These are phyloP conservation scores for Collariella sp. DNA, from an alignment of 495 filamentous ascomycete genomes.

Conservation along the genomic window DNA sequence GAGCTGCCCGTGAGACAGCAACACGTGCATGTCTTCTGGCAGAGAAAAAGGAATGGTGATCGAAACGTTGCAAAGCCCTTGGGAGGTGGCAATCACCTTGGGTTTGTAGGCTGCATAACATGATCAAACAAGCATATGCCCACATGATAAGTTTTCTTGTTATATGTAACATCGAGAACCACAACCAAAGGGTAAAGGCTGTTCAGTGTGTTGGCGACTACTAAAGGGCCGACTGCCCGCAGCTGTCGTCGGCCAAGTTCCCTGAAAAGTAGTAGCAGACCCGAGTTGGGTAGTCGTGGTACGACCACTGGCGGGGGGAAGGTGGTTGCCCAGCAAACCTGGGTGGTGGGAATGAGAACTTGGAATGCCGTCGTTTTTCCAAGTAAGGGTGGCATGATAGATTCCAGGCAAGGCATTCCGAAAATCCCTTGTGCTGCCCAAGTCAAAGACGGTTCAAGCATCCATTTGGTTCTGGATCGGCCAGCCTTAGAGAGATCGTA, in stretches of 20 bases:
- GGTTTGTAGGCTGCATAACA: background rate
- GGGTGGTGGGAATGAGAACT: too few species aligned
- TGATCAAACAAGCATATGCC: background rate
- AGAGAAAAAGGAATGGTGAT: background rate
- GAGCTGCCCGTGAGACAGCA: background rate
- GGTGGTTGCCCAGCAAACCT: too few species aligned
- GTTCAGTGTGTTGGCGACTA: background rate
- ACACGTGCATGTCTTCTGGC: constrained; percentile 1
- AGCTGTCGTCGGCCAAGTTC: background rate
- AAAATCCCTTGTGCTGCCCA: too few species aligned
- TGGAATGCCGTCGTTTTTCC: background rate
- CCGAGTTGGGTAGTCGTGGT: background rate
- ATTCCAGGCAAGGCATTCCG: too few species aligned
- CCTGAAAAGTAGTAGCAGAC: background rate
- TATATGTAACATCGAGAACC: constrained; percentile 1
- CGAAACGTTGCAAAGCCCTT: background rate
- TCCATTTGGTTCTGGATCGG: too few species aligned
- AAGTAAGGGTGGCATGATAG: too few species aligned
- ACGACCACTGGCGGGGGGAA: too few species aligned
- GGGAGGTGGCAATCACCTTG: background rate
- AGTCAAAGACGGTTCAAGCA: too few species aligned
- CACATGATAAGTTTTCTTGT: background rate
- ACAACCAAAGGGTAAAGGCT: background rate
- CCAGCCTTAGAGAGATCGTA: too few species aligned
- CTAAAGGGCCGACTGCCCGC: constrained; percentile 5